Evolutionary conservation across 2,329 filamentous ascomycete species (phyloP).

Genomic region (Stagonosporopsis rhizophila): DNA sequence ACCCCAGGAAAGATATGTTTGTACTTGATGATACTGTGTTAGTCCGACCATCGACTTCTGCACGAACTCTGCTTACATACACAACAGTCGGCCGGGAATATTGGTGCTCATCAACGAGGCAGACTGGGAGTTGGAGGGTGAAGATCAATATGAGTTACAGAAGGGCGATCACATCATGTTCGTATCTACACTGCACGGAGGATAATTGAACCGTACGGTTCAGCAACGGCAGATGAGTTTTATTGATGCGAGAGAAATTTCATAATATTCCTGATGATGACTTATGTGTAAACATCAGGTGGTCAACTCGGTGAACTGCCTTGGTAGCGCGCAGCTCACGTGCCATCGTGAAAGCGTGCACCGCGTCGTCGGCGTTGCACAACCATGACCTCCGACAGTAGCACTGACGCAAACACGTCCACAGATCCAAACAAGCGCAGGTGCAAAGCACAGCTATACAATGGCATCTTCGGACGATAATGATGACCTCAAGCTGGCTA

Average conservation of each 20-base stretch:
- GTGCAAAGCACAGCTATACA: neutral
- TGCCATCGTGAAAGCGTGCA: conserved; percentile 32
- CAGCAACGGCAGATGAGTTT: neutral
- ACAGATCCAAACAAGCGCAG: neutral
- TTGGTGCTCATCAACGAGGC: conserved; percentile 96
- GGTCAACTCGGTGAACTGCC: neutral
- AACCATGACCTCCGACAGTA: neutral
- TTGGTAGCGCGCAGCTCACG: conserved; percentile 19
- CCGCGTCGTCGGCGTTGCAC: neutral
- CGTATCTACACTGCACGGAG: conserved; percentile 94
- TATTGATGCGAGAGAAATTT: too few relatives aligned
- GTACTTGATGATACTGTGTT: conserved; percentile 88
- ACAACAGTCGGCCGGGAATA: conserved; percentile 85
- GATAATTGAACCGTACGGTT: conserved; percentile 55
- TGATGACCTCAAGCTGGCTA: conserved; percentile 36
- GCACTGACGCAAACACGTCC: conserved; percentile 3
- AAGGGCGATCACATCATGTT: conserved; percentile 88
- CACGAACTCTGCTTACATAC: conserved; percentile 25
- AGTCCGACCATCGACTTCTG: conserved; percentile 42
- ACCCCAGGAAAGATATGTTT: conserved; percentile 84
- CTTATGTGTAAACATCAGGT: neutral
- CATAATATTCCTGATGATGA: too few relatives aligned
- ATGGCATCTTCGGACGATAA: conserved; percentile 41
- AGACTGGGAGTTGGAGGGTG: conserved; percentile 97
- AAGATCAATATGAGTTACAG: conserved; percentile 87